phyloP scores from a whole-genome alignment of 805 yeast species.

The Monosporozyma aquatica region DNA sequence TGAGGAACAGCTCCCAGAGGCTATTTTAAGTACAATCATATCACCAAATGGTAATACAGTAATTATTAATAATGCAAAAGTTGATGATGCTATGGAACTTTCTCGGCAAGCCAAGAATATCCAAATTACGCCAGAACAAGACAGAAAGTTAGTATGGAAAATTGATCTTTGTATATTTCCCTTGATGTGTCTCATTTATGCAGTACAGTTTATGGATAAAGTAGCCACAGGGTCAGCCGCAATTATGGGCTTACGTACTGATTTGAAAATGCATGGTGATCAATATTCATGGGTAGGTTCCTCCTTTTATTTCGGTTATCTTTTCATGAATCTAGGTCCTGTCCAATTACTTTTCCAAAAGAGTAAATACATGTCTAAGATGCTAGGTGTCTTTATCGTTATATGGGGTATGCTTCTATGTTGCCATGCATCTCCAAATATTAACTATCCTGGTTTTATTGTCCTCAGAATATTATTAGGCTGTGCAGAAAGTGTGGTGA shows the following conservation, averaged over 20 bases:
- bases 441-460: constrained; percentile 38
- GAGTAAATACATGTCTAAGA: constrained; percentile 44
- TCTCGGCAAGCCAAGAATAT: constrained; percentile 31
- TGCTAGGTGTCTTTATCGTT: constrained; percentile 40
- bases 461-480: constrained; percentile 45
- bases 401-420: constrained; percentile 54
- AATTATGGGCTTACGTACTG: constrained; percentile 41
- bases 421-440: constrained; percentile 40
- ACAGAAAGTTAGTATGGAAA: constrained; percentile 35
- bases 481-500: constrained; percentile 42
- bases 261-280: constrained; percentile 35
- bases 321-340: constrained; percentile 41
- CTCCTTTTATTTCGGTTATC: constrained; percentile 55
- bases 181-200: constrained; percentile 39
- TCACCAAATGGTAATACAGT: constrained; percentile 24
- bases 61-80: constrained; percentile 32
- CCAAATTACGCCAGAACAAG: constrained; percentile 28
- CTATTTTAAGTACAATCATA: constrained; percentile 10
- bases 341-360: constrained; percentile 35
- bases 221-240: constrained; percentile 43
- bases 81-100: constrained; percentile 39
- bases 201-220: constrained; percentile 55
- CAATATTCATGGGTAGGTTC: constrained; percentile 50
- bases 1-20: not conserved
- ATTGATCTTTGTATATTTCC: constrained; percentile 46